These are phyloP conservation scores for Thalassiosira delicatula DNA, from an alignment of 352 stramenopile species.

Conservation along the genomic window DNA sequence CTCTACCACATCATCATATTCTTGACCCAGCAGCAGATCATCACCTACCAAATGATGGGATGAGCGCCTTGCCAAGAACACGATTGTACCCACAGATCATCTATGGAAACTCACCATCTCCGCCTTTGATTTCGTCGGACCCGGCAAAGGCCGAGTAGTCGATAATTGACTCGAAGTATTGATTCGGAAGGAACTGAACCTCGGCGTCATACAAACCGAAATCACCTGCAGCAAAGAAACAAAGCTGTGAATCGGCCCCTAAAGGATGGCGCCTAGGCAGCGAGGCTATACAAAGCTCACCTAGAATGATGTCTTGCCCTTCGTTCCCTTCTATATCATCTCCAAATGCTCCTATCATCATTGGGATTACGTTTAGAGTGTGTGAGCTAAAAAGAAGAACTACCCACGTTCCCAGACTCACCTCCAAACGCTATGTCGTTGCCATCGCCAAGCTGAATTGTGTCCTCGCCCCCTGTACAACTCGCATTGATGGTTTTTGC, in stretches of 20 bases:
- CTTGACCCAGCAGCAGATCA: no score
- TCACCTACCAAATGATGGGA: no score
- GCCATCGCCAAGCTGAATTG: conserved; percentile 37
- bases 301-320: conserved; percentile 52
- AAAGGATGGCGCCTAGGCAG: no score
- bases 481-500: conserved; percentile 21
- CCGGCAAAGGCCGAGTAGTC: conserved; percentile 34
- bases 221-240: no score
- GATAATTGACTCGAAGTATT: conserved; percentile 35
- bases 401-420: not conserved
- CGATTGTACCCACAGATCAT: no score
- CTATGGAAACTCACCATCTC: no score
- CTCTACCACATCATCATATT: no score
- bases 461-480: conserved; percentile 48
- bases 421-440: conserved; percentile 63
- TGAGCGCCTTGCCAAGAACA: no score
- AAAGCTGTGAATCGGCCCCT: no score
- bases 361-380: conserved; percentile 2
- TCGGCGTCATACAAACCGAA: conserved; percentile 49
- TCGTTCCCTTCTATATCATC: conserved; percentile 49
- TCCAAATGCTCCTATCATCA: not conserved
- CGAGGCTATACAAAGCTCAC: conserved; percentile 23
- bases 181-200: not conserved
- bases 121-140: conserved; percentile 49
- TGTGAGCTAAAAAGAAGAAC: no score